Evolutionary conservation across 1,284 basidiomycete genomes (phyloP).

Genomic region (Schizophyllum commune): DNA sequence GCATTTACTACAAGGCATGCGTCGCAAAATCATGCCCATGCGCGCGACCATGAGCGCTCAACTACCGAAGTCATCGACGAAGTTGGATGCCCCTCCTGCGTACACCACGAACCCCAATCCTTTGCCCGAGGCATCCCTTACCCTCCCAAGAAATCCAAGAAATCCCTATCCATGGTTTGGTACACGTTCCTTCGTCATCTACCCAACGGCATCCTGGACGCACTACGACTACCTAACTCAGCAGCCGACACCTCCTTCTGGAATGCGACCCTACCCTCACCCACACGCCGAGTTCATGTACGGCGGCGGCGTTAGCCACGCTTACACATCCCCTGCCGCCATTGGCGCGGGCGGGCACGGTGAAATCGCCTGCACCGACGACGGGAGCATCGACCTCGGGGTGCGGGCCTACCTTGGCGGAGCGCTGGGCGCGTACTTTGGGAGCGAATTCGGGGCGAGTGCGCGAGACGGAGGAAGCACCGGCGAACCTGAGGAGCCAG

Average conservation of each 20-base stretch:
- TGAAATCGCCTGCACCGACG: slow-evolving; percentile 26
- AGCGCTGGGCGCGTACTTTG: slow-evolving; percentile 41
- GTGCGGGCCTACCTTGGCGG: slow-evolving; percentile 38
- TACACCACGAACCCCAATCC: slow-evolving; percentile 4
- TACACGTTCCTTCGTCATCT: slow-evolving; percentile 51
- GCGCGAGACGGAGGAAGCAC: slow-evolving; percentile 21
- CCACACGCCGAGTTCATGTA: slow-evolving; percentile 54
- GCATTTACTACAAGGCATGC: slow-evolving; percentile 61
- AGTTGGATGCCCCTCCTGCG: neutral
- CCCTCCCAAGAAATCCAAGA: neutral
- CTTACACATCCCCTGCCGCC: too few species aligned
- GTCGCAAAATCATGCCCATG: slow-evolving; percentile 44
- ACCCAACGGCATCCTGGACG: slow-evolving; percentile 26
- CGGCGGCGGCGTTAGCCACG: slow-evolving; percentile 38
- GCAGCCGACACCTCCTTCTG: slow-evolving; percentile 30
- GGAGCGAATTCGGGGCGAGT: slow-evolving; percentile 20
- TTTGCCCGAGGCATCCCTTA: slow-evolving; percentile 2
- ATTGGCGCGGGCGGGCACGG: slow-evolving; percentile 11
- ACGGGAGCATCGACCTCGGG: slow-evolving; percentile 31
- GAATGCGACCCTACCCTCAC: slow-evolving; percentile 13
- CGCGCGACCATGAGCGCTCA: slow-evolving; percentile 66
- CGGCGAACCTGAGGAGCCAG: slow-evolving; percentile 13
- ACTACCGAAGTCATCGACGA: slow-evolving; percentile 15
- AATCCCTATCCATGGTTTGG: slow-evolving; percentile 20
- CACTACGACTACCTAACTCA: slow-evolving; percentile 71